Base-by-base conservation (phyloP, 495 filamentous ascomycete genomes). In the Penicillium mononematosum region DNA sequence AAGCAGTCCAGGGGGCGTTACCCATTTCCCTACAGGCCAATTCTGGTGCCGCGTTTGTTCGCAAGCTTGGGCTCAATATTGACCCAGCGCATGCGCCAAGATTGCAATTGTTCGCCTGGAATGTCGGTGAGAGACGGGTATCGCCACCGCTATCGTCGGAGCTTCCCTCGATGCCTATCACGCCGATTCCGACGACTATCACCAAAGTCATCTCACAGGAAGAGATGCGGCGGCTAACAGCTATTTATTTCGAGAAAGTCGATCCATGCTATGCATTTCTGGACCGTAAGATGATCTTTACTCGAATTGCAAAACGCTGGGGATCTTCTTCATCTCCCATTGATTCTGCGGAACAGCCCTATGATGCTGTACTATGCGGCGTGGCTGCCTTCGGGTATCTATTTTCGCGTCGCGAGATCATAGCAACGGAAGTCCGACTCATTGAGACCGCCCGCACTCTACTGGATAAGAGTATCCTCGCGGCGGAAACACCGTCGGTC, bases 41-140 rank as follows among this genome's bases (percentile, higher is more conserved):
- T 53, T 82, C 79, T 5, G 81, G 81, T 1, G 79, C 81, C 5
- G 81, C 82, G 1, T 83, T 83, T 61, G 79, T 81, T 10, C 68
- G 78, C 51, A 76, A 72, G 43, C 63, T 85, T n/a, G 81, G 77
- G 10, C 70, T 81, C 36, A 74, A 73, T 19, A 70, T 83, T 57
- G 79, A 81, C 45, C 71, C 79, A 5, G 66, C 75, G 3, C 74
- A 73, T 55, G 78, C 80, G 5, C 81, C 80, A 6, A 67, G 78
- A 43, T 56, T 84, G 54, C 79, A 83, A 56, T 71, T 82, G 17
- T 84, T 83, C 62, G 82, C 73, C 3, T 85, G 81, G 81, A 82
- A 84, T 60, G 63, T 76, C 9, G 80, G 81, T 1, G 71, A 70
- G 6, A 70, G 82, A 24, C 58, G 67, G 10, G 59, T 68, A 20